Percentiles rank a stretch among this genome's conserved stretches.
Evolutionary conservation across 768 basidiomycete species (phyloP).

Genomic region (Termitomyces sp.): DNA sequence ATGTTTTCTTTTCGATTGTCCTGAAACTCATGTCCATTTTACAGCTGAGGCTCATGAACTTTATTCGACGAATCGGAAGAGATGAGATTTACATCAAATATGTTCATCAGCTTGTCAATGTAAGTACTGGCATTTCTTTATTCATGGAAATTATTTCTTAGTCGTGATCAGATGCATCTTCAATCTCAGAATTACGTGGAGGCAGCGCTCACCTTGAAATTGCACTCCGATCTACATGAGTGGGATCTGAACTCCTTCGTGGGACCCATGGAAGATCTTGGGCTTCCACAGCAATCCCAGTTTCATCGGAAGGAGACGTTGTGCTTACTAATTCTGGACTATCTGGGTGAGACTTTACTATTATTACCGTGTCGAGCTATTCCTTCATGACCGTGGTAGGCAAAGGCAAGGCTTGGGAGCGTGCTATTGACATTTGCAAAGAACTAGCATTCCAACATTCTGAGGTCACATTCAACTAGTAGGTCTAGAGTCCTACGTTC

Average conservation of each 20-base stretch:
- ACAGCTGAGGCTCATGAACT: slow-evolving; percentile 87
- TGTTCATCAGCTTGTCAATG: slow-evolving; percentile 90
- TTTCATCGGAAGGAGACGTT: slow-evolving; percentile 94
- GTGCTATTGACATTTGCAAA: slow-evolving; percentile 88
- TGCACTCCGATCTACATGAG: slow-evolving; percentile 89
- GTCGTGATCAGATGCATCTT: slow-evolving; percentile 64
- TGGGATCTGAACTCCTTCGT: slow-evolving; percentile 85
- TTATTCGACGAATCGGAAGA: slow-evolving; percentile 85
- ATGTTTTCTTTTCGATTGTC: not conserved
- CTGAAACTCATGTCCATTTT: slow-evolving; percentile 5
- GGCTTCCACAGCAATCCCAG: slow-evolving; percentile 86
- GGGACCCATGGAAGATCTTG: slow-evolving; percentile 84
- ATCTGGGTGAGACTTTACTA: slow-evolving; percentile 52
- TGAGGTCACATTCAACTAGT: slow-evolving; percentile 90
- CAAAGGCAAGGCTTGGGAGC: slow-evolving; percentile 97
- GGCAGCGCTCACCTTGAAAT: slow-evolving; percentile 87
- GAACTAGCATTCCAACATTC: slow-evolving; percentile 87
- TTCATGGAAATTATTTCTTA: not conserved
- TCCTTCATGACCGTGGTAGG: slow-evolving; percentile 35
- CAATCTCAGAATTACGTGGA: slow-evolving; percentile 89
- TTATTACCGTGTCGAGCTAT: slow-evolving; percentile 1
- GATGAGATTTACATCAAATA: slow-evolving; percentile 96
- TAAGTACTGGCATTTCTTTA: slow-evolving; percentile 29
- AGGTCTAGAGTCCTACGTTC: slow-evolving; percentile 19
- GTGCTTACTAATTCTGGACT: slow-evolving; percentile 88